Conservation (phyloP, 2,329 filamentous ascomycete genomes). For the Pseudogymnoascus destructans region DNA sequence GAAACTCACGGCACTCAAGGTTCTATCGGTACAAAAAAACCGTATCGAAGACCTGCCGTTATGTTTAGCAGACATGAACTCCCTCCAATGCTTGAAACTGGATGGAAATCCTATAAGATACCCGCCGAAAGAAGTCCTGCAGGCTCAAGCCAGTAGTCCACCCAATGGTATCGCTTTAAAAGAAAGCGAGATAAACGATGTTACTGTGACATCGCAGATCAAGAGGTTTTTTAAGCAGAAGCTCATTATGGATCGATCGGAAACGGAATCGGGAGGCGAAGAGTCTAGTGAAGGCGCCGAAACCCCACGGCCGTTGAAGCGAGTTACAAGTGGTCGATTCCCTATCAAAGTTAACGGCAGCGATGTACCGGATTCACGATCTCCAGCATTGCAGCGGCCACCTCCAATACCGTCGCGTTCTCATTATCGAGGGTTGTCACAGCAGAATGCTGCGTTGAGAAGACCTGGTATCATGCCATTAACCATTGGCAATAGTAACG, state of each 20-base stretch:
- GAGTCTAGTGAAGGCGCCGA: slow-evolving; percentile 63
- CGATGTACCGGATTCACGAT: slow-evolving; percentile 54
- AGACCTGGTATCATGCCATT: slow-evolving; percentile 62
- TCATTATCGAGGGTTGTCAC: slow-evolving; percentile 64
- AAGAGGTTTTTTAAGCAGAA: slow-evolving; percentile 45
- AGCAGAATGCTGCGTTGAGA: slow-evolving; percentile 49
- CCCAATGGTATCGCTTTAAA: slow-evolving; percentile 42
- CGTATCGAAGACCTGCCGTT: slow-evolving; percentile 72
- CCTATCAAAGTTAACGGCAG: slow-evolving; percentile 61
- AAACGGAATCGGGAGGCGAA: slow-evolving; percentile 44
- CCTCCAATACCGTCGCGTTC: slow-evolving; percentile 71
- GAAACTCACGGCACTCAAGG: slow-evolving; percentile 73
- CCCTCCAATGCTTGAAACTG: slow-evolving; percentile 77
- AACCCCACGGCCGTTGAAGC: slow-evolving; percentile 57
- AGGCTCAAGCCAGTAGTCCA: slow-evolving; percentile 41
- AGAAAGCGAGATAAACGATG: slow-evolving; percentile 51
- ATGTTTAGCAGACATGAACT: slow-evolving; percentile 79
- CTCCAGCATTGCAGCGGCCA: slow-evolving; percentile 50
- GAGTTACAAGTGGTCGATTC: slow-evolving; percentile 51
- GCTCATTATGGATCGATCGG: slow-evolving; percentile 36
- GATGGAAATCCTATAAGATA: slow-evolving; percentile 78
- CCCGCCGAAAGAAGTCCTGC: slow-evolving; percentile 57
- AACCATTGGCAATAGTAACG: slow-evolving; percentile 54
- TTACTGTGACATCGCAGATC: slow-evolving; percentile 46
- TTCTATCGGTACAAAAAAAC: slow-evolving; percentile 78